These are phyloP conservation scores for Mycena pura DNA, from an alignment of 768 basidiomycete species.

Conservation along the genomic window DNA sequence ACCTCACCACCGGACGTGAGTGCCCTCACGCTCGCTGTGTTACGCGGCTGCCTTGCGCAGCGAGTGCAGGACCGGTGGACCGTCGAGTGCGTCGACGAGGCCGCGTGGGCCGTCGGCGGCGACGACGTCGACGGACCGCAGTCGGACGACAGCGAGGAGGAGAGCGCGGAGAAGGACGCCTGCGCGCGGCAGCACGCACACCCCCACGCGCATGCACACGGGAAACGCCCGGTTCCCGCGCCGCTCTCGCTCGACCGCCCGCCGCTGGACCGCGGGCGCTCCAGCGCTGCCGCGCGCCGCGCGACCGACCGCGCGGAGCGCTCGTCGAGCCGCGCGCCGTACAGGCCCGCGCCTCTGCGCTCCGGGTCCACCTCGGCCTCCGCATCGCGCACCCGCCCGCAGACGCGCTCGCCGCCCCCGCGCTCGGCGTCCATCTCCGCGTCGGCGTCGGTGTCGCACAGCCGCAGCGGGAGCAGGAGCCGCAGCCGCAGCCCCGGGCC, in stretches of 20 bases:
- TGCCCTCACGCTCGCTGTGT: conserved; percentile 57
- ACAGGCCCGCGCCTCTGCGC: not conserved
- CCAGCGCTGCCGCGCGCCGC: conserved; percentile 11
- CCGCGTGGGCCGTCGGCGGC: conserved; percentile 81
- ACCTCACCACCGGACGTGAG: conserved; percentile 60
- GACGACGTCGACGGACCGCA: conserved; percentile 36
- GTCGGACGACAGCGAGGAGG: not conserved
- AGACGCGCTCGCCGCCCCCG: not conserved
- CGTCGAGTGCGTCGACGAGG: conserved; percentile 80
- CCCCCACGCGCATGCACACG: not conserved
- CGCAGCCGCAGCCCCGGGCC: conserved; percentile 17
- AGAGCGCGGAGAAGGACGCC: not conserved
- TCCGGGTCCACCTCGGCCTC: not conserved
- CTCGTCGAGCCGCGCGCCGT: conserved; percentile 21
- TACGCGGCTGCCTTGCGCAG: conserved; percentile 81
- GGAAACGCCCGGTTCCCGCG: not conserved
- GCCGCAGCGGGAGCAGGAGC: conserved; percentile 16
- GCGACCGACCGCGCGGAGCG: conserved; percentile 14
- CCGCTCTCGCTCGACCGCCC: not conserved
- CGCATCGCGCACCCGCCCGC: not conserved
- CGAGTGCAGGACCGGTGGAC: conserved; percentile 73
- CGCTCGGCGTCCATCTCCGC: not conserved
- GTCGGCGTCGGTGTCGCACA: not conserved
- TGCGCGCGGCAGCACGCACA: too few relatives aligned
- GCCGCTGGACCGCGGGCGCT: conserved; percentile 14